Base-by-base conservation (phyloP, 371 early-diverging fungal species). In the Thermomucor indicae-seudaticae region DNA sequence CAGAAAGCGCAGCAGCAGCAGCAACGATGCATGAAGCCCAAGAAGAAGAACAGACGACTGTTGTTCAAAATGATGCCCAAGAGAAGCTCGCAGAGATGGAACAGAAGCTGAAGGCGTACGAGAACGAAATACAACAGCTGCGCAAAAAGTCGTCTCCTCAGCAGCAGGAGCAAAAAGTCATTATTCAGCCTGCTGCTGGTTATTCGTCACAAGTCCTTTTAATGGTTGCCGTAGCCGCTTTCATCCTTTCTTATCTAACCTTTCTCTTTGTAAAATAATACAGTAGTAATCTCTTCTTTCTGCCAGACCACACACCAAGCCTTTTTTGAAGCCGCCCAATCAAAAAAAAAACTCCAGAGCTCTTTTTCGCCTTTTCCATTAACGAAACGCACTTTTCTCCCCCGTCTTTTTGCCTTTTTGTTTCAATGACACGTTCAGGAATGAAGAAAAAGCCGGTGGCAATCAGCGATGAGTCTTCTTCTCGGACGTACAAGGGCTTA, bases 401-500 rank as follows among this genome's bases (percentile, higher is more conserved):
- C n/a, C n/a, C n/a, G n/a, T n/a, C n/a, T n/a, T n/a, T n/a, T n/a
- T n/a, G n/a, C n/a, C n/a, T n/a, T n/a, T n/a, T n/a, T n/a, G n/a
- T n/a, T n/a, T n/a, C n/a, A n/a, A 37, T 37, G 37, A 4, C 37
- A 19, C 37, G 37, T 37, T 5, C 37, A 16, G 37, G 16, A 37
- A 37, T 5, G 19, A 37, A 37, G 10, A 37, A 11, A 37, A 37
- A 10, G 37, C 37, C 11, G 37, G 19, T 19, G 37, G 19, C 37
- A 19, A 5, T n/a, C n/a, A n/a, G n/a, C n/a, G n/a, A n/a, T n/a
- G n/a, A n/a, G n/a, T 38, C 38, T 38, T 38, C 38, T n/a, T 51
- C 51, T 3, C 27, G 43, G 20, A 43, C 45, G 4, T 76, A 72
- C 35, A 55, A 64, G 22, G 56, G 58, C n/a, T 44, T 76, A 14